Percentiles rank a stretch among this genome's conserved stretches.
phyloP scores from a whole-genome alignment of 73 alveolate genomes.

The Tetrahymena borealis region DNA sequence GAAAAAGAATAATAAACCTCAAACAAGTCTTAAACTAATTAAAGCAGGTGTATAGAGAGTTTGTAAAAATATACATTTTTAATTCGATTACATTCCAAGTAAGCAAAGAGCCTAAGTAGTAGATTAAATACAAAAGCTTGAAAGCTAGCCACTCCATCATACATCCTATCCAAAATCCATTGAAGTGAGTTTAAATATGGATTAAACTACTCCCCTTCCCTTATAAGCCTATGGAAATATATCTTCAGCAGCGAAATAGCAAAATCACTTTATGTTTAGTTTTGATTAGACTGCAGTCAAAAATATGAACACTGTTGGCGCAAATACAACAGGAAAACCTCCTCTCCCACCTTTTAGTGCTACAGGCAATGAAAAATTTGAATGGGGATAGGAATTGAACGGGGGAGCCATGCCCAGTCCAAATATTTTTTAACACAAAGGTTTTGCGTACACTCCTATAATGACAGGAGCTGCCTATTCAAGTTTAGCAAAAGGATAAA shows the following conservation, averaged over 20 bases:
- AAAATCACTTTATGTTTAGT: background rate
- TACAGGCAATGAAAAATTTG: background rate
- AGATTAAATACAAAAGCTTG: background rate
- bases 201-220: background rate
- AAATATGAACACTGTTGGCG: background rate
- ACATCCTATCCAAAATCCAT: background rate
- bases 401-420: background rate
- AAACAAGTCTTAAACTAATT: background rate
- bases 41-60: background rate
- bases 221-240: background rate
- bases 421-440: background rate
- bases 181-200: background rate
- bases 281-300: background rate
- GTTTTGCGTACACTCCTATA: background rate
- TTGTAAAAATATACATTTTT: background rate
- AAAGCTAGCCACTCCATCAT: background rate
- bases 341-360: background rate
- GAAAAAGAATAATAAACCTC: constrained; percentile 1
- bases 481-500: background rate
- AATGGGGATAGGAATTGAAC: background rate
- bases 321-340: background rate
- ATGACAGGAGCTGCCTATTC: background rate
- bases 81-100: background rate
- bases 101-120: background rate
- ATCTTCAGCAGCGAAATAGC: background rate